Evolutionary conservation across 2,329 filamentous ascomycete genomes (phyloP), one percentile per base, ranked within the genome.

Genomic region (Drechslera avenae): DNA sequence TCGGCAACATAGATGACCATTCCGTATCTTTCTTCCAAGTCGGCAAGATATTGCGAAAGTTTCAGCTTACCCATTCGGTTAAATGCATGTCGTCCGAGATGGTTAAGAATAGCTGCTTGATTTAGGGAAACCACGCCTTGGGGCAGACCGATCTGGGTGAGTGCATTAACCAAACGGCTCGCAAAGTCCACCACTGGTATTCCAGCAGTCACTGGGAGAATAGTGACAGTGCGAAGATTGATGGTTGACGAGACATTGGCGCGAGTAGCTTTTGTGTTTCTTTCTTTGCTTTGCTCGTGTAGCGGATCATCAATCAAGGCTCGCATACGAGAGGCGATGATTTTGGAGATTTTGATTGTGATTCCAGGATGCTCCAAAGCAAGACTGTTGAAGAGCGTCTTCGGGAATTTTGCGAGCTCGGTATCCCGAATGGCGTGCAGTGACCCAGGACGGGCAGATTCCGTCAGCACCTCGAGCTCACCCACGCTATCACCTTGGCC

Each of bases 301-400:
- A 90, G 76, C 1, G 91, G 89, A 63, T 92, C 88, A 62, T 97
- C 91, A 16, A 97, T 85, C 32, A 97, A 76, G 34, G 90, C 84
- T 54, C 93, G 83, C 94, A 99, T 97, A 3, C 94, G 86, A 30
- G 92, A 91, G 0, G 94, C 94, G 64, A 99, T 97, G 62, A 99
- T 94, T 73, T 97, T 99, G 1, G 94, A 97, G 21, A 99, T 96
- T 74, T 97, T 97, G 73, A 99, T 97, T 0, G 94, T 97, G 67
- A 99, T 99, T 35, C 91, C 95, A 4, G 94, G 94, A 67, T 99
- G 94, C 68, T 99, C 94, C 68, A 96, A 88, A 0, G 94, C 94
- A 45, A 99, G 83, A 68, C 94, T 99, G 78, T 99, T 99, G 80
- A 99, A 99, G 1, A 99, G 78, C 0, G 91, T 96, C 51, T 93